Percentiles rank a stretch among this genome's conserved stretches.
phyloP scores from a whole-genome alignment of 805 yeast genomes.

The Nakazawaea wickerhamii region DNA sequence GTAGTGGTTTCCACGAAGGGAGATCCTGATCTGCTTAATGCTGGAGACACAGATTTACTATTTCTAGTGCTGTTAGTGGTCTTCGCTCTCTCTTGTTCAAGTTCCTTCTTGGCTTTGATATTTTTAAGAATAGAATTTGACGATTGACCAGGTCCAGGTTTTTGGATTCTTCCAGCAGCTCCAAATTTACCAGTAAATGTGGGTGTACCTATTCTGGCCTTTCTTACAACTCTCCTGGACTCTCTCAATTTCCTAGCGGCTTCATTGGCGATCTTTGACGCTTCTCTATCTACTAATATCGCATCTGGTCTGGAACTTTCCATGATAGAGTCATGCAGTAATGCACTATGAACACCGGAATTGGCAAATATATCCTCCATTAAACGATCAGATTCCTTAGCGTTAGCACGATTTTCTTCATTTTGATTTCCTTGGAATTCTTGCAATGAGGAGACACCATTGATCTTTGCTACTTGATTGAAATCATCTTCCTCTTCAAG shows the following conservation, averaged over 20 bases:
- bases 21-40: background rate
- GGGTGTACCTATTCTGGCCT: slow-evolving; percentile 65
- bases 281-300: slow-evolving; percentile 56
- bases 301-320: slow-evolving; percentile 48
- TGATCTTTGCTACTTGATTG: slow-evolving; percentile 51
- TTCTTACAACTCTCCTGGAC: slow-evolving; percentile 50
- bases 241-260: slow-evolving; percentile 58
- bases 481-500: slow-evolving; percentile 60
- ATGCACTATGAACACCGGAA: slow-evolving; percentile 65
- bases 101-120: slow-evolving; percentile 38
- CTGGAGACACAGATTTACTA: background rate
- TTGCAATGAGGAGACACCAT: slow-evolving; percentile 72
- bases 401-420: slow-evolving; percentile 17
- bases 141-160: slow-evolving; percentile 19
- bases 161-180: slow-evolving; percentile 53
- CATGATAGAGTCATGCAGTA: slow-evolving; percentile 75
- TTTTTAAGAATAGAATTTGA: slow-evolving; percentile 47
- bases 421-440: slow-evolving; percentile 50
- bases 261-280: slow-evolving; percentile 51
- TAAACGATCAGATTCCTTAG: slow-evolving; percentile 52
- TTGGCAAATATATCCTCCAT: slow-evolving; percentile 73
- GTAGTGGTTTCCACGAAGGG: background rate
- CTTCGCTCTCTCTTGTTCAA: slow-evolving; percentile 22
- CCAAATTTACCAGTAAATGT: slow-evolving; percentile 98
- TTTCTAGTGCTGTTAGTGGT: slow-evolving; percentile 9